Evolutionary conservation across 2,329 filamentous ascomycete species (phyloP).

Genomic region (Epichloe coenophiala): DNA sequence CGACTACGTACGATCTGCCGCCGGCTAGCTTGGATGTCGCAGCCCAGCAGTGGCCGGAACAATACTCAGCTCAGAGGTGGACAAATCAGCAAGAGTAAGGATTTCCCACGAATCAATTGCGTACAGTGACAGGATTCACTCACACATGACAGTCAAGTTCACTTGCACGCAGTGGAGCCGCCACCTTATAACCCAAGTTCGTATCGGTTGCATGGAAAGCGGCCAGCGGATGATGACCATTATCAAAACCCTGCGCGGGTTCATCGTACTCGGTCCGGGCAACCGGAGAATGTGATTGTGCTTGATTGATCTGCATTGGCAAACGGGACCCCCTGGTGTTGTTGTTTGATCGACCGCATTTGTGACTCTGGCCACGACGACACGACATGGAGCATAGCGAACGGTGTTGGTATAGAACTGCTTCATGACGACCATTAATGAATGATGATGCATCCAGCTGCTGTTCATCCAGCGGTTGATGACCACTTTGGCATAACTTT

Average conservation of each 20-base stretch:
- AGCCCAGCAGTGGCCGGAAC: neutral
- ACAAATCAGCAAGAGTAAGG: constrained; percentile 3
- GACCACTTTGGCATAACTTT: neutral
- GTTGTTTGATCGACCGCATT: neutral
- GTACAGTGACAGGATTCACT: neutral
- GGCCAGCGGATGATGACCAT: constrained; percentile 2
- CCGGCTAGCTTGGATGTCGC: neutral
- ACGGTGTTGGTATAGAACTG: constrained; percentile 6
- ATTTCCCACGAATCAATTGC: neutral
- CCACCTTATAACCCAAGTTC: neutral
- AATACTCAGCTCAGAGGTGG: neutral
- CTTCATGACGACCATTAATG: neutral
- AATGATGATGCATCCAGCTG: neutral
- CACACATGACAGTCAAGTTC: neutral
- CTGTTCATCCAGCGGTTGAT: neutral
- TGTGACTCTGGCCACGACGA: neutral
- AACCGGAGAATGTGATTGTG: constrained; percentile 18
- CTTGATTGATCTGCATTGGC: constrained; percentile 14
- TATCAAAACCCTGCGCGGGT: neutral
- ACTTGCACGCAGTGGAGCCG: neutral
- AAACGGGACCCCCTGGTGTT: neutral
- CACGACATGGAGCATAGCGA: constrained; percentile 2
- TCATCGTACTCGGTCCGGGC: constrained; percentile 8
- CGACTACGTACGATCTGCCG: neutral
- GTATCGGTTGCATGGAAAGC: constrained; percentile 2